Evolutionary conservation across 495 filamentous ascomycete species (phyloP), one percentile per base, ranked within the genome.

Genomic region (Neurospora sp.): DNA sequence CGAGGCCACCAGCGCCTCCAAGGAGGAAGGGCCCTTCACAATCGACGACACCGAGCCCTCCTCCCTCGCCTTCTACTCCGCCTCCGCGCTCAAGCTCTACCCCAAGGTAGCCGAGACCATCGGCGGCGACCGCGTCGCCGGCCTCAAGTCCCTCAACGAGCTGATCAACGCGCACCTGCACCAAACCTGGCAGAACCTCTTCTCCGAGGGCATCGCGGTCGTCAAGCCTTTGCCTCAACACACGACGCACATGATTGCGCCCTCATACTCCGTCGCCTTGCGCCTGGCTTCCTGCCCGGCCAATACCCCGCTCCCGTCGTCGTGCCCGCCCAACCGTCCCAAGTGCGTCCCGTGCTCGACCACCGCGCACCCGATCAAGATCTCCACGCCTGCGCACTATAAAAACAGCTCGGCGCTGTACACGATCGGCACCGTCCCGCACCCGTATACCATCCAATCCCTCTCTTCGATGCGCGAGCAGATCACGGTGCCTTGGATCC

Each of bases 101-200:
- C 80, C 87, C 42, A 81, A 87, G 14, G 84, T 97, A 31, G 85
- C 85, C 2, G 87, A 91, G 71, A 89, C 91, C 53, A 84, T 91
- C 42, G 73, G 80, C 27, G 78, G 81, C n/a, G 83, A 83, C 66
- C 85, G 85, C 22, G 85, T 86, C 8, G 82, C 85, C 22, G 92
- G 91, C 11, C 84, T 93, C 46, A 80, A 82, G 71, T 80, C 84
- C 39, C 86, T 98, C 59, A 90, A 89, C 41, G 80, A 88, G 27
- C 88, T 99, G 69, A 93, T 98, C 76, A 93, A 92, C 77, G 85
- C 89, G 1, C 96, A 99, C 78, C 87, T 98, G 12, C 96, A 98
- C 78, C 89, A 85, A 69, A 93, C 90, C 68, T 97, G 94, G 85
- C 93, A 95, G 73, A 91, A 90, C 76, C 83, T 84, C n/a, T 98